Base-by-base conservation (phyloP, 1,284 basidiomycete genomes). In the Rhodotorula sp. region DNA sequence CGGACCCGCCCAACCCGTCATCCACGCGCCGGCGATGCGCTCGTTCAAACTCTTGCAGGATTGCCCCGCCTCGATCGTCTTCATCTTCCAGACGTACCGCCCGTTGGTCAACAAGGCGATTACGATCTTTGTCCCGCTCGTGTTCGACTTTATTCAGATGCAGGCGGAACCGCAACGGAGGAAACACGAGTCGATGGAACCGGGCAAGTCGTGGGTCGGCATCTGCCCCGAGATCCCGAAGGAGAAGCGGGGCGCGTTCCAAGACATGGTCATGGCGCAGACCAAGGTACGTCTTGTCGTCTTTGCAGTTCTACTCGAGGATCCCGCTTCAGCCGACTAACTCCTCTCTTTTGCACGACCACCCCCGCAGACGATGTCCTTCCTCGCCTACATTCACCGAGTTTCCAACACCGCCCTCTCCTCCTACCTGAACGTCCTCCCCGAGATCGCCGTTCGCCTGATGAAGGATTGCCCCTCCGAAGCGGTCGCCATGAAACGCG, bases 21-120 rank as follows among this genome's bases (percentile, higher is more conserved):
- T 70, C 2, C 54, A 67, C 21, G 70, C 73, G 45, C 87, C 87
- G n/a, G 88, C 88, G 59, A 87, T 89, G 66, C 87, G 88, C 66
- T 95, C 93, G 80, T 97, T 97, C 85, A 98, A 97, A 82, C 91
- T 97, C 19, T 84, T 98, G 34, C 90, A 92, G 10, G 97, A 99
- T 81, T 91, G 97, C 84, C 92, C 92, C 12, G 91, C 97, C 83
- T 89, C 94, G 26, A 89, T 97, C 76, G 92, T 97, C 55, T 87
- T 95, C 56, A 90, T 97, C 81, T 89, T 92, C 72, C 95, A 97
- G 82, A 87, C 88, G 47, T 90, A 90, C 71, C 84, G 86, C 52
- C 80, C 88, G 66, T 87, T 91, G 62, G 85, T 88, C 75, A 80
- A 82, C 14, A 84, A 88, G 14, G 85, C 88, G 43, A 87, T 97